Percentiles rank a stretch among this genome's conserved stretches.
Evolutionary conservation across 1,139 yeast genomes (phyloP).

Genomic region (Magnusiomyces fungicola): DNA sequence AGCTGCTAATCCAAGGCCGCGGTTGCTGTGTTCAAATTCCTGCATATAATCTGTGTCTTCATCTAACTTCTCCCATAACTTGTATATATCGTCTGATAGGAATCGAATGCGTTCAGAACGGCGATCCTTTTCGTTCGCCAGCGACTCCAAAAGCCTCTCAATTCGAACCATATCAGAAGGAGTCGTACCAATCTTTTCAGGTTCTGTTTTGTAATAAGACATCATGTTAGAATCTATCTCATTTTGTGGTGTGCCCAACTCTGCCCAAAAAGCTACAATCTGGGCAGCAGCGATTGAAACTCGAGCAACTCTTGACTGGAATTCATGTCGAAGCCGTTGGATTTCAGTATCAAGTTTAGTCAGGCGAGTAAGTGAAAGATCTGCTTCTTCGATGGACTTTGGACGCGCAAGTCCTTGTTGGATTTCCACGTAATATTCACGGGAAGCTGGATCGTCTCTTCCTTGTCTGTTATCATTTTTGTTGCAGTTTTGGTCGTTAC

Average conservation of each 20-base stretch:
- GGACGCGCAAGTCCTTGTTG: constrained; percentile 10
- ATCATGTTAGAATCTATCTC: constrained; percentile 26
- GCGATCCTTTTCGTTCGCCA: constrained; percentile 17
- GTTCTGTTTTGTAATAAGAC: constrained; percentile 21
- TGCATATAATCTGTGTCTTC: constrained; percentile 20
- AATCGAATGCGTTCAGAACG: constrained; percentile 17
- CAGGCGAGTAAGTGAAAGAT: constrained; percentile 22
- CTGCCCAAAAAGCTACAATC: constrained; percentile 31
- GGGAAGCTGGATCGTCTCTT: not conserved
- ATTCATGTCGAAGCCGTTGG: constrained; percentile 24
- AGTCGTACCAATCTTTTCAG: constrained; percentile 27
- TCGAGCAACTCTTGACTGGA: constrained; percentile 20
- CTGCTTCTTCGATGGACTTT: constrained; percentile 12
- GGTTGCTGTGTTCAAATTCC: constrained; percentile 26
- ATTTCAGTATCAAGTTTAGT: constrained; percentile 26
- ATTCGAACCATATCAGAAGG: constrained; percentile 23
- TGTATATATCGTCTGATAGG: constrained; percentile 16
- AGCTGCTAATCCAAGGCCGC: constrained; percentile 31
- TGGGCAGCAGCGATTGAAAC: constrained; percentile 22
- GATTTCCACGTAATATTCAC: constrained; percentile 1
- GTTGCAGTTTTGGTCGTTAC: not conserved
- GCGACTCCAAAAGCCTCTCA: constrained; percentile 12
- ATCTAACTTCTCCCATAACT: constrained; percentile 29
- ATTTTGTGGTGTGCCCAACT: constrained; percentile 31
- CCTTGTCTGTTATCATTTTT: not conserved